Base-by-base conservation (phyloP, 768 basidiomycete species). In the Boletus rubescentipes region DNA sequence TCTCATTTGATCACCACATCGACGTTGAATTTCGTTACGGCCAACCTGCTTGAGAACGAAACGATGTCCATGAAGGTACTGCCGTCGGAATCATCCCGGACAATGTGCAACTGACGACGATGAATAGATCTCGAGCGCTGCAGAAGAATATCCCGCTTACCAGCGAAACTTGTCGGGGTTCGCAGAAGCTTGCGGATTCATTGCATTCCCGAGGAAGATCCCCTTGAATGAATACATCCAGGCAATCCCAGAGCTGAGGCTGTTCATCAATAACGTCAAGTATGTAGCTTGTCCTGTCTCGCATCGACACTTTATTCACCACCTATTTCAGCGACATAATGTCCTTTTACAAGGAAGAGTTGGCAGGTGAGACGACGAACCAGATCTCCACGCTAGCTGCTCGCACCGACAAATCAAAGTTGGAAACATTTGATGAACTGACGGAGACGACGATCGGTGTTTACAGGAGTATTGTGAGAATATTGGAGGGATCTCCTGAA, bases 321-420 rank as follows among this genome's bases (percentile, higher is more conserved):
- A 23, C 16, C 2, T 20, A 4, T 32, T 61, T 34, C 18, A 77
- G 75, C 48, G 76, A 78, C 37, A 59, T 77, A 21, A 56, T 75
- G 2, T 76, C 71, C 0, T 77, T 77, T 50, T 73, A 77, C 51
- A 69, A 77, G 51, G 76, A 77, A 64, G 76, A 77, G 43, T 49
- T 62, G 2, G 65, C 49, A 0, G 71, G 67, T 0, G 76, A 77
- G 48, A 54, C 55, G 3, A 64, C 66, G 32, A 76, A 75, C 54
- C 69, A 64, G 32, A 58, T 76, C 35, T 75, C 75, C 2, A 56
- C 65, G 16, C 48, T 69, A 0, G 74, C 75, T 0, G 56, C 57
- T 15, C 62, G 57, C 26, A 51, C 59, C 2, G 52, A 58, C 1
- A 42, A 52, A 9, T 56, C 68, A 2, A 74, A 75, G 49, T 38